Conservation (phyloP, 768 basidiomycete genomes). For the Rubroboletus pulcherrimus region DNA sequence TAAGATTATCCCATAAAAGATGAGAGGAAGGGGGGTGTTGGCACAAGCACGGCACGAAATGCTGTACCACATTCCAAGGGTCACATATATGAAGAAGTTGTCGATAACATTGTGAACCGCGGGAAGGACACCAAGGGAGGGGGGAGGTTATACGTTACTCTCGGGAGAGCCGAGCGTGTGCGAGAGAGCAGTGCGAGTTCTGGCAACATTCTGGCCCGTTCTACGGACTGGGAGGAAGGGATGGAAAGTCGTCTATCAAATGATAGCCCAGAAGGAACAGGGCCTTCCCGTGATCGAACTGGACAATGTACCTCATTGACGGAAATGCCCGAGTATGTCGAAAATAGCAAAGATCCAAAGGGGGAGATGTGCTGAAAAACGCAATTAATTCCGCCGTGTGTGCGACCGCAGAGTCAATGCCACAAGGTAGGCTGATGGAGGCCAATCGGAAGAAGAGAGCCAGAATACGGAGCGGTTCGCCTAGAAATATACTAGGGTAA, state of each 20-base stretch:
- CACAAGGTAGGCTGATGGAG: conserved; percentile 37
- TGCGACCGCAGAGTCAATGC: conserved; percentile 29
- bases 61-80: conserved; percentile 22
- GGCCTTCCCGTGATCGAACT: conserved; percentile 20
- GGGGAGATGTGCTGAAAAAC: conserved; percentile 42
- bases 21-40: conserved; percentile 2
- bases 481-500: conserved; percentile 39
- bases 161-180: background rate
- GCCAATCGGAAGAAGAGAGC: conserved; percentile 48
- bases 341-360: conserved; percentile 40
- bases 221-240: conserved; percentile 5
- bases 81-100: conserved; percentile 17
- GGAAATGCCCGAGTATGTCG: conserved; percentile 27
- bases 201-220: conserved; percentile 9
- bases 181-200: background rate
- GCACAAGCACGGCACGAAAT: conserved; percentile 18
- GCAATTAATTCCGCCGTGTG: conserved; percentile 31
- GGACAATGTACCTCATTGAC: conserved; percentile 33
- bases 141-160: background rate
- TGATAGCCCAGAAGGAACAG: conserved; percentile 14
- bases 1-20: conserved; percentile 19
- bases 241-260: conserved; percentile 16
- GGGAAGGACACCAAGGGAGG: conserved; percentile 1
- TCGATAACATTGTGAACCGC: conserved; percentile 12
- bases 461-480: conserved; percentile 44